phyloP scores from a whole-genome alignment of 163 green algal species.

The Volvox carteri region DNA sequence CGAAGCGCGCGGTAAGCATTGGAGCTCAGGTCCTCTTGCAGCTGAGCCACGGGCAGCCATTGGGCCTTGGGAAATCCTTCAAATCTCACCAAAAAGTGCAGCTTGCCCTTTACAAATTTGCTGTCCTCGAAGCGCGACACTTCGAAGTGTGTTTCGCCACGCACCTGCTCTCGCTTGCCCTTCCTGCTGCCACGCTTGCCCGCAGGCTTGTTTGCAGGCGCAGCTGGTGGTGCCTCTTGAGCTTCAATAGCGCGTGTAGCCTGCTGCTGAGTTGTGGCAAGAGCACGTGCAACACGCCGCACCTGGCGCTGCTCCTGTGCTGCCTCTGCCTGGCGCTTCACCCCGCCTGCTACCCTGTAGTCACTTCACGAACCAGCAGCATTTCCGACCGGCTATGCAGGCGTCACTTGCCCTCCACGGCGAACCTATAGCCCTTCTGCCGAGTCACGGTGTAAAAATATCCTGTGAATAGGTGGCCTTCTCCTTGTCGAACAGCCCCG shows the following conservation, averaged over 20 bases:
- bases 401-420: slow-evolving; percentile 25
- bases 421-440: slow-evolving; percentile 30
- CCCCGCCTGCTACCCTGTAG: slow-evolving; percentile 22
- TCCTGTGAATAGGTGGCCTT: slow-evolving; percentile 12
- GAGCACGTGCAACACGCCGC: slow-evolving; percentile 16
- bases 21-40: too few species aligned
- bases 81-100: too few species aligned
- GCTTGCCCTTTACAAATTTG: too few species aligned
- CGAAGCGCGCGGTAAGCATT: too few species aligned
- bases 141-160: too few species aligned
- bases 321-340: slow-evolving; percentile 19
- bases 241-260: slow-evolving; percentile 9
- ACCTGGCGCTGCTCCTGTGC: slow-evolving; percentile 22
- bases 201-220: slow-evolving; percentile 1
- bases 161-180: too few species aligned
- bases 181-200: background rate
- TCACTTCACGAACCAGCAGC: background rate
- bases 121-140: too few species aligned
- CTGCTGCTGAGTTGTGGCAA: slow-evolving; percentile 25
- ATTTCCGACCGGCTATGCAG: background rate
- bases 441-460: slow-evolving; percentile 10
- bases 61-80: too few species aligned
- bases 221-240: background rate
- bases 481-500: slow-evolving; percentile 23
- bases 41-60: too few species aligned